phyloP scores from a whole-genome alignment of 805 yeast species.

The Clavispora fructus region DNA sequence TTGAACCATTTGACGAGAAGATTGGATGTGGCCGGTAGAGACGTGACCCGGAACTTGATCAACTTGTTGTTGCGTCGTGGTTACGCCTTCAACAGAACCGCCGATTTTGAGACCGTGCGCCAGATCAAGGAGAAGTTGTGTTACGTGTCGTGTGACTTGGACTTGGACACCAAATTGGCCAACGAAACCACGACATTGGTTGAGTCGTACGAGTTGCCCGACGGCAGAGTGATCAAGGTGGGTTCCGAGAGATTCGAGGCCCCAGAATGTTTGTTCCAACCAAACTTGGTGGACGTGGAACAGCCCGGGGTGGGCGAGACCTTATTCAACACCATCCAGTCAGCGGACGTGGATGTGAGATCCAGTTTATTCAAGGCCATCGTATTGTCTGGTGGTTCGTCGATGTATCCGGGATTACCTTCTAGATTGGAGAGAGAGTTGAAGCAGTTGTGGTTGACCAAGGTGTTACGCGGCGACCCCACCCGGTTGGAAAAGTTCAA shows the following conservation, averaged over 20 bases:
- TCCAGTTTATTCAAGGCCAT: conserved; percentile 84
- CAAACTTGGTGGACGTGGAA: conserved; percentile 89
- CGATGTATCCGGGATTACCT: conserved; percentile 98
- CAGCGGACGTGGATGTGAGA: conserved; percentile 92
- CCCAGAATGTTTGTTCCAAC: conserved; percentile 96
- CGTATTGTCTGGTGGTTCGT: conserved; percentile 94
- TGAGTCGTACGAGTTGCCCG: conserved; percentile 89
- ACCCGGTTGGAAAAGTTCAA: conserved; percentile 84
- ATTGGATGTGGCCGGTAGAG: conserved; percentile 96
- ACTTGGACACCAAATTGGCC: conserved; percentile 79
- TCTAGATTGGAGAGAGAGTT: conserved; percentile 92
- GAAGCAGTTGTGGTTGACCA: conserved; percentile 92
- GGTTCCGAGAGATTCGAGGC: conserved; percentile 97
- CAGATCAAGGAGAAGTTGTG: conserved; percentile 95
- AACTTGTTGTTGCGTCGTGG: conserved; percentile 90
- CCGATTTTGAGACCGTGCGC: conserved; percentile 97
- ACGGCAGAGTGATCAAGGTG: conserved; percentile 88
- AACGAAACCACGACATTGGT: conserved; percentile 94
- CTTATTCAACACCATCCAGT: conserved; percentile 85
- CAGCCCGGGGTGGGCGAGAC: conserved; percentile 96
- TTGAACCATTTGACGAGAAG: conserved; percentile 88
- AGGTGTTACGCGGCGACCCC: conserved; percentile 83
- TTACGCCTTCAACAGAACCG: conserved; percentile 96
- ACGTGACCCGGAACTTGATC: conserved; percentile 93
- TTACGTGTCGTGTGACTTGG: conserved; percentile 91